Conservation (phyloP, 768 basidiomycete genomes). For the Psilocybe azurescens region DNA sequence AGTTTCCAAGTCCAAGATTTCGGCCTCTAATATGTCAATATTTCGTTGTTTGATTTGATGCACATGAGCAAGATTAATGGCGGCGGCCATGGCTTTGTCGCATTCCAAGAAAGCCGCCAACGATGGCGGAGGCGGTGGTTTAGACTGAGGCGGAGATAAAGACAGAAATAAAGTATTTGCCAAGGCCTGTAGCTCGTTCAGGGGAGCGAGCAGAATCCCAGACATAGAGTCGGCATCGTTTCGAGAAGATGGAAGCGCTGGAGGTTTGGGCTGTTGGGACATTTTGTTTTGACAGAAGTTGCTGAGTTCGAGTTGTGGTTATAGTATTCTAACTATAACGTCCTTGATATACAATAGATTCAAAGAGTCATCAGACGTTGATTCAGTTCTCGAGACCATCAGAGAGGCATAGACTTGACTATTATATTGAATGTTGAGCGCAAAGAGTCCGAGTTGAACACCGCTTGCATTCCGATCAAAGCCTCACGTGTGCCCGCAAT, state of each 20-base stretch:
- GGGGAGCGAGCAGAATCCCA: constrained; percentile 61
- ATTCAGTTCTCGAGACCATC: not conserved
- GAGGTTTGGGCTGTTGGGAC: constrained; percentile 21
- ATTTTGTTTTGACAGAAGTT: constrained; percentile 2
- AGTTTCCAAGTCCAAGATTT: constrained; percentile 70
- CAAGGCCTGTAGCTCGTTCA: constrained; percentile 65
- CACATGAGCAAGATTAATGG: constrained; percentile 65
- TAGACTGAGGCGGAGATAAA: constrained; percentile 68
- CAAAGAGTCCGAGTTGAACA: not conserved
- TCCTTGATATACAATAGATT: not conserved
- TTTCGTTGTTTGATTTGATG: constrained; percentile 80
- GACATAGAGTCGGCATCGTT: constrained; percentile 56
- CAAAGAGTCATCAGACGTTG: not conserved
- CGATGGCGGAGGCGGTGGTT: constrained; percentile 67
- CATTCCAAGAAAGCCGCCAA: constrained; percentile 62
- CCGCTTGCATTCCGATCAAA: not conserved
- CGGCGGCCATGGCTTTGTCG: constrained; percentile 68
- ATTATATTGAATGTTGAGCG: not conserved
- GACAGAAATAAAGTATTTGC: constrained; percentile 76
- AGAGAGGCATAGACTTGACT: not conserved
- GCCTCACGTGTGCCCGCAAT: not conserved
- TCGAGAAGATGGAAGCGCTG: constrained; percentile 15
- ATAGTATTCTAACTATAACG: not conserved
- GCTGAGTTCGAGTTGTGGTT: not conserved
- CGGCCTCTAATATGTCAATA: constrained; percentile 74